Evolutionary conservation across 495 filamentous ascomycete species (phyloP).

Genomic region (Aspergillus asperescens): DNA sequence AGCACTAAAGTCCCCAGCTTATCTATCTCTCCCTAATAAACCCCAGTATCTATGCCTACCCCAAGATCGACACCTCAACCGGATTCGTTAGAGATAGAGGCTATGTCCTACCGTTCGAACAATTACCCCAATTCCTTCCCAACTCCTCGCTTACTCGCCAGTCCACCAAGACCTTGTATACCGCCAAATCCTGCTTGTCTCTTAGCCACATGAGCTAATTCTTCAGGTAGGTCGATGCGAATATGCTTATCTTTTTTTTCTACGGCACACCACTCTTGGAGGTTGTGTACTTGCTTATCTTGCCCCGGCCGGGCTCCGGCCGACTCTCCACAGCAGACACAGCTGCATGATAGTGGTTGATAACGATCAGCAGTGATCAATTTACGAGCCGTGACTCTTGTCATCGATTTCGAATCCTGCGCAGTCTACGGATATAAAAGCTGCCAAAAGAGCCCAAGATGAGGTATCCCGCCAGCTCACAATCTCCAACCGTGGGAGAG

Average conservation of each 20-base stretch:
- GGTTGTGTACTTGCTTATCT: neutral
- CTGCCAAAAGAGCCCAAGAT: neutral
- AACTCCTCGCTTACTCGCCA: neutral
- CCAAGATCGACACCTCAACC: neutral
- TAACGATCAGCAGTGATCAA: neutral
- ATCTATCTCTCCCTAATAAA: slow-evolving; percentile 9
- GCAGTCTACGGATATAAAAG: neutral
- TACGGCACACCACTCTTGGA: too few relatives aligned
- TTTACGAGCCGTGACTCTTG: too few relatives aligned
- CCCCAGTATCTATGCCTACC: too few relatives aligned
- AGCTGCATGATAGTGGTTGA: neutral
- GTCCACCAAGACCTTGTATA: neutral
- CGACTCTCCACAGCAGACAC: neutral
- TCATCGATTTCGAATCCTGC: too few relatives aligned
- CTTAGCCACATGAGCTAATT: slow-evolving; percentile 3
- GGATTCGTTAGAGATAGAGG: slow-evolving; percentile 16
- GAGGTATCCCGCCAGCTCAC: neutral
- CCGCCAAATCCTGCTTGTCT: neutral
- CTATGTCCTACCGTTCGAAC: neutral
- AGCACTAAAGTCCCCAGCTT: neutral
- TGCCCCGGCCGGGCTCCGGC: neutral
- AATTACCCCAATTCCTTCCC: neutral
- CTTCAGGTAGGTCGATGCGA: slow-evolving; percentile 12
- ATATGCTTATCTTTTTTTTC: neutral
- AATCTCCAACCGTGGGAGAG: neutral